A percentile compares a stretch with the other conserved stretches of the same genome.
Evolutionary conservation across 140 eudicot genomes (phyloP).

Genomic region (Cichorium intybus): DNA sequence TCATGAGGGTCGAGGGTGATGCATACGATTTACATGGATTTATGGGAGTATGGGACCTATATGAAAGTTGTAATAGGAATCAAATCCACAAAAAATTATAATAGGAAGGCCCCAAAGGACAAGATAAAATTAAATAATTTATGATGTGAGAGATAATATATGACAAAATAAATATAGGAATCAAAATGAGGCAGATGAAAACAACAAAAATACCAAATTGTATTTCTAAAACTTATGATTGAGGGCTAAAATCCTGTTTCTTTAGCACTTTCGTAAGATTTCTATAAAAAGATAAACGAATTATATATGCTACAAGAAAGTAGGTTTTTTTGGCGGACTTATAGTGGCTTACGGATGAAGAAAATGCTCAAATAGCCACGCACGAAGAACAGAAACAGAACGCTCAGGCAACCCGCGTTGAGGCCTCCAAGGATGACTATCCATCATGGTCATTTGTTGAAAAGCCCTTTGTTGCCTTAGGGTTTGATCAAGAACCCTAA

Average conservation of each 20-base stretch:
- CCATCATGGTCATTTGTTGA: slow-evolving; percentile 94
- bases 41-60: slow-evolving; percentile 50
- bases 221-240: slow-evolving; percentile 33
- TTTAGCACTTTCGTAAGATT: slow-evolving; percentile 13
- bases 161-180: slow-evolving; percentile 49
- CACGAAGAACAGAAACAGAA: slow-evolving; percentile 93
- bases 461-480: slow-evolving; percentile 85
- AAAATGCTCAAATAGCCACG: slow-evolving; percentile 99
- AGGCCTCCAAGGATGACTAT: slow-evolving; percentile 98
- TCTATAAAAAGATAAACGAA: neutral
- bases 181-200: slow-evolving; percentile 44
- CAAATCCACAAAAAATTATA: slow-evolving; percentile 56
- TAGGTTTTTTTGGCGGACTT: neutral
- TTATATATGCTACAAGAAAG: neutral
- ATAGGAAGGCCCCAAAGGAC: slow-evolving; percentile 43
- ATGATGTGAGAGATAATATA: slow-evolving; percentile 36
- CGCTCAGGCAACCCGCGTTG: slow-evolving; percentile 94
- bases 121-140: slow-evolving; percentile 35
- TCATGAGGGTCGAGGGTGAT: slow-evolving; percentile 22
- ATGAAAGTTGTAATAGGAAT: slow-evolving; percentile 49
- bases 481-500: slow-evolving; percentile 82
- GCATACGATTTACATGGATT: slow-evolving; percentile 23
- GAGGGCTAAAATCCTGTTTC: slow-evolving; percentile 27
- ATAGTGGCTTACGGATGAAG: slow-evolving; percentile 75
- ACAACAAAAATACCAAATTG: slow-evolving; percentile 38